phyloP scores from a whole-genome alignment of 257 asterid species.

The Solanum sejunctum region DNA sequence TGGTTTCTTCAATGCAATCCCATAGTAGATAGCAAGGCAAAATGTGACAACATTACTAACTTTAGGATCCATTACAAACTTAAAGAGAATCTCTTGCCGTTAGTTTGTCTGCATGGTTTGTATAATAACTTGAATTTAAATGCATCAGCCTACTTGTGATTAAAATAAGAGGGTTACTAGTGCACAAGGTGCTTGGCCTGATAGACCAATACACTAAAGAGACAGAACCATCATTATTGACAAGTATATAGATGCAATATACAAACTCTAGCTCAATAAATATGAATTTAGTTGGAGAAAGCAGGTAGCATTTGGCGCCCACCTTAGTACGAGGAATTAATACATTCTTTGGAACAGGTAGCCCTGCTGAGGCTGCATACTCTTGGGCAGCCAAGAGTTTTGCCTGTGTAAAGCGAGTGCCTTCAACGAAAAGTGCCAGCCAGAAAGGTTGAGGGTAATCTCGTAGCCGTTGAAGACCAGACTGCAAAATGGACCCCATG shows the following conservation, averaged over 20 bases:
- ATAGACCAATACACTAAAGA: no score
- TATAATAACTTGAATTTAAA: neutral
- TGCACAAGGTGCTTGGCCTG: no score
- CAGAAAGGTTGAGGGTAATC: constrained; percentile 91
- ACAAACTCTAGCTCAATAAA: neutral
- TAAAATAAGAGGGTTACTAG: no score
- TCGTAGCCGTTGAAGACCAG: constrained; percentile 50
- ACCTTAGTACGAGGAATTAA: constrained; percentile 98
- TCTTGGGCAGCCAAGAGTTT: constrained; percentile 95
- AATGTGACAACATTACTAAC: neutral
- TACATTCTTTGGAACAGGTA: constrained; percentile 84
- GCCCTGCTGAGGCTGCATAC: constrained; percentile 67
- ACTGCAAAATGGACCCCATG: constrained; percentile 34
- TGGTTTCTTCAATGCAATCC: neutral
- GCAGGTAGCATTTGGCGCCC: neutral
- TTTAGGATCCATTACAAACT: neutral
- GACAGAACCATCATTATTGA: no score
- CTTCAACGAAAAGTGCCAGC: constrained; percentile 94
- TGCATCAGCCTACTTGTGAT: neutral
- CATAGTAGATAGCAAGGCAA: neutral
- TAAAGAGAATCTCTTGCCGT: neutral
- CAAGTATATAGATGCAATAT: neutral
- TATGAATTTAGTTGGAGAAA: neutral
- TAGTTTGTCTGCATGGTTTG: neutral
- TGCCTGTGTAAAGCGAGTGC: constrained; percentile 91